These are phyloP conservation scores for Yamadazyma insecticola DNA, from an alignment of 805 yeast species.

Conservation along the genomic window DNA sequence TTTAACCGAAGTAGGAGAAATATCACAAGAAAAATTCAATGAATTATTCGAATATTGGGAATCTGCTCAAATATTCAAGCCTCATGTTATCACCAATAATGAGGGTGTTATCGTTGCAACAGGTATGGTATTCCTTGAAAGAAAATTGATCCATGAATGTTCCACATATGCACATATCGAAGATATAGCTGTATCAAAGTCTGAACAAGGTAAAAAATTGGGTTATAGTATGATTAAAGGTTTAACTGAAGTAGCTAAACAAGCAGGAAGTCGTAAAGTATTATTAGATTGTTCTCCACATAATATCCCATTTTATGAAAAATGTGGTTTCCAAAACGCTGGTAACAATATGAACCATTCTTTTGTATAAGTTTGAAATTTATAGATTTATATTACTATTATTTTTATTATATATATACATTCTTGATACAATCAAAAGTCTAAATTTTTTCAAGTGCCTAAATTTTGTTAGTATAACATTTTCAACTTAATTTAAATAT, in stretches of 20 bases:
- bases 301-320: slow-evolving; percentile 81
- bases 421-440: background rate
- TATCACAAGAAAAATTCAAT: slow-evolving; percentile 47
- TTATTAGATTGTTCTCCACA: slow-evolving; percentile 84
- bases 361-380: too few relatives aligned
- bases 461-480: slow-evolving; percentile 21
- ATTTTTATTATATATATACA: background rate
- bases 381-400: background rate
- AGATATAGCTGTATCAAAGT: slow-evolving; percentile 75
- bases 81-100: slow-evolving; percentile 59
- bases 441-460: slow-evolving; percentile 34
- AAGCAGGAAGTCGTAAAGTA: slow-evolving; percentile 76
- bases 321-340: slow-evolving; percentile 68
- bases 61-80: slow-evolving; percentile 53
- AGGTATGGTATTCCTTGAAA: slow-evolving; percentile 77
- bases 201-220: slow-evolving; percentile 79
- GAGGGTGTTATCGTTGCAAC: slow-evolving; percentile 65
- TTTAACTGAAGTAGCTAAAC: slow-evolving; percentile 55
- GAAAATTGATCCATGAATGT: slow-evolving; percentile 76
- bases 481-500: slow-evolving; percentile 3
- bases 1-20: slow-evolving; percentile 79
- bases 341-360: slow-evolving; percentile 73
- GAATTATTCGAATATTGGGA: slow-evolving; percentile 58
- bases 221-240: slow-evolving; percentile 65
- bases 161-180: slow-evolving; percentile 92